These are phyloP conservation scores for Bacidia gigantensis DNA, from an alignment of 495 filamentous ascomycete genomes.

Conservation along the genomic window DNA sequence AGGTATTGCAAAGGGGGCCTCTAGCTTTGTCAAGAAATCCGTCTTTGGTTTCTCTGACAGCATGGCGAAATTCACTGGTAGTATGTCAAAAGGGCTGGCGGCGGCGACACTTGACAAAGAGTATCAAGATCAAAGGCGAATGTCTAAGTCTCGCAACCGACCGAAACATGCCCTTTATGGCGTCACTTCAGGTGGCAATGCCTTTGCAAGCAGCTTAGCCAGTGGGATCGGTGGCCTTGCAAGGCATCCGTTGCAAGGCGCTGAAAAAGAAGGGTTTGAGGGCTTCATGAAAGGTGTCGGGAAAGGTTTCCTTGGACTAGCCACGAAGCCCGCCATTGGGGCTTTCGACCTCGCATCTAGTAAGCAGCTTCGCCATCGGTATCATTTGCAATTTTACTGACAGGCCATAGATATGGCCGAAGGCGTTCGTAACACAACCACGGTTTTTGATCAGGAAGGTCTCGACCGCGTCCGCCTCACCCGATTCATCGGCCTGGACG, in stretches of 20 bases:
- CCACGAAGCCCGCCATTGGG: constrained; percentile 92
- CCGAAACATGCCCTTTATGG: constrained; percentile 96
- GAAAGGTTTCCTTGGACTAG: constrained; percentile 81
- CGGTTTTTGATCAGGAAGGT: constrained; percentile 88
- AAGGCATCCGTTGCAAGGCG: constrained; percentile 84
- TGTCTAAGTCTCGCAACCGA: constrained; percentile 81
- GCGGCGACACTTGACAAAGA: constrained; percentile 96
- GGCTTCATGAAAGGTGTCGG: constrained; percentile 97
- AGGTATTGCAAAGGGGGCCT: constrained; percentile 91
- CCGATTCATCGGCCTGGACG: constrained; percentile 81
- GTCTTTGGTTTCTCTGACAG: constrained; percentile 94
- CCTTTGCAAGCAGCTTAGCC: constrained; percentile 81
- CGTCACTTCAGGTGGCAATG: constrained; percentile 89
- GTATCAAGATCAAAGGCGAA: constrained; percentile 89
- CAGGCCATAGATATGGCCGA: constrained; percentile 57
- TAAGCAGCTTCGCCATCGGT: constrained; percentile 17
- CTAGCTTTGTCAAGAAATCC: constrained; percentile 94
- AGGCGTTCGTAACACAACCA: constrained; percentile 95
- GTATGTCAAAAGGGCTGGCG: constrained; percentile 89
- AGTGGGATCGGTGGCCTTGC: constrained; percentile 88
- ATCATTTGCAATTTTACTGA: constrained; percentile 15
- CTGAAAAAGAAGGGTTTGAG: constrained; percentile 82
- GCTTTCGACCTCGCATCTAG: constrained; percentile 92
- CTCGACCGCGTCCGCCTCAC: constrained; percentile 87
- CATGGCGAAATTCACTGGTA: constrained; percentile 90